Conservation (phyloP, 192 early-diverging fungal species). For the Lunasporangiospora selenospora region DNA sequence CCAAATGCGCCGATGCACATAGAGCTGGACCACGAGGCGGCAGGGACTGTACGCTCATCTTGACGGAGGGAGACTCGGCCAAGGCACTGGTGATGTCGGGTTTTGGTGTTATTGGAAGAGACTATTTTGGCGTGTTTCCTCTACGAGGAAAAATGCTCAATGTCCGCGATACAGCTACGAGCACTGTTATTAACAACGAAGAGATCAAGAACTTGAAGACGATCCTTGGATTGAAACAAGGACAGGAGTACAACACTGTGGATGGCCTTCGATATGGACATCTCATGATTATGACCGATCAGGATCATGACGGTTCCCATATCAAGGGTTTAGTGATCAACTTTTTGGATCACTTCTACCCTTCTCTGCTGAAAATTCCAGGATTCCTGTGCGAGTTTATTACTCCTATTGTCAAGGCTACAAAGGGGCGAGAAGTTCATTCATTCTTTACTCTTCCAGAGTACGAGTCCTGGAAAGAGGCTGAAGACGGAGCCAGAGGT, state of each 20-base stretch:
- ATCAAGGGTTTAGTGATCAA: slow-evolving; percentile 99
- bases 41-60: slow-evolving; percentile 88
- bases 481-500: slow-evolving; percentile 71
- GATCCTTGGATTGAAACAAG: slow-evolving; percentile 94
- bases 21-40: slow-evolving; percentile 80
- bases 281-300: slow-evolving; percentile 99
- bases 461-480: slow-evolving; percentile 83
- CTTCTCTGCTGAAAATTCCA: slow-evolving; percentile 86
- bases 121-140: slow-evolving; percentile 94
- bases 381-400: slow-evolving; percentile 96
- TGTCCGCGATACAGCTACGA: slow-evolving; percentile 84
- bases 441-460: slow-evolving; percentile 94
- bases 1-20: slow-evolving; percentile 96
- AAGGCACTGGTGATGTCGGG: slow-evolving; percentile 89
- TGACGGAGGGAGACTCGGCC: slow-evolving; percentile 98
- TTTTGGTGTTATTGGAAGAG: slow-evolving; percentile 86
- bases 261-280: slow-evolving; percentile 90
- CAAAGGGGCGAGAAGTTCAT: slow-evolving; percentile 64
- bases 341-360: slow-evolving; percentile 94
- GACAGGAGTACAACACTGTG: slow-evolving; percentile 73
- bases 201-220: slow-evolving; percentile 91
- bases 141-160: slow-evolving; percentile 97
- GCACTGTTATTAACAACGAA: slow-evolving; percentile 76
- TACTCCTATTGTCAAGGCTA: slow-evolving; percentile 94
- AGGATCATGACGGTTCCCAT: slow-evolving; percentile 96